Conservation (phyloP, 345 rosid species). For the Cardamine chenopodiifolia region DNA sequence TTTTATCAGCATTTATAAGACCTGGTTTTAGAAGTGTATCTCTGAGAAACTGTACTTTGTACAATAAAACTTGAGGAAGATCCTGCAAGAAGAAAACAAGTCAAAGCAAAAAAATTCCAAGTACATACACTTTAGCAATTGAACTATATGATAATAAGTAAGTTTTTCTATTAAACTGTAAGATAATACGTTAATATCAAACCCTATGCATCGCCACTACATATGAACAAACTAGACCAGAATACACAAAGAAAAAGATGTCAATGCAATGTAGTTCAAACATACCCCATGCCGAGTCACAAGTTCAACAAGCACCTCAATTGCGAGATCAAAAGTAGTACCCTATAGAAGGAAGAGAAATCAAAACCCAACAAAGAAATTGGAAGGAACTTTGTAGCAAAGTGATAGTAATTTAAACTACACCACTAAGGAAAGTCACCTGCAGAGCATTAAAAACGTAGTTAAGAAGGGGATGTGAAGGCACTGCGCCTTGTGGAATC, state of each 20-base stretch:
- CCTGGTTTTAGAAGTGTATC: slow-evolving; percentile 81
- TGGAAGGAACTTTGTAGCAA: background rate
- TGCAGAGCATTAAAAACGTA: slow-evolving; percentile 78
- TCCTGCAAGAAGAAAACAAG: slow-evolving; percentile 59
- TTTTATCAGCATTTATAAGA: slow-evolving; percentile 69
- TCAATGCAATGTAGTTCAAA: slow-evolving; percentile 3
- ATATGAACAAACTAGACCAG: background rate
- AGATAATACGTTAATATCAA: background rate
- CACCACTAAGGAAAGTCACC: slow-evolving; percentile 45
- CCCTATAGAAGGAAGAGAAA: slow-evolving; percentile 52
- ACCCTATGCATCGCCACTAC: background rate
- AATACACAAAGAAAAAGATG: slow-evolving; percentile 3
- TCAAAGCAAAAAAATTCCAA: background rate
- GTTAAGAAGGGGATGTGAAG: slow-evolving; percentile 84
- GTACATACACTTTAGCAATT: slow-evolving; percentile 4
- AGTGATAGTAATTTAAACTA: slow-evolving; percentile 13
- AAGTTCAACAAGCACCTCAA: slow-evolving; percentile 93
- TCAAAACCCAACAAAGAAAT: slow-evolving; percentile 16
- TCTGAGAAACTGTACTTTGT: slow-evolving; percentile 75
- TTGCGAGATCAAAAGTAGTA: slow-evolving; percentile 76
- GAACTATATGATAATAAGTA: background rate
- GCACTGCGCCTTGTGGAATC: slow-evolving; percentile 69
- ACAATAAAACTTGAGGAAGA: slow-evolving; percentile 79
- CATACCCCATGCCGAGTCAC: slow-evolving; percentile 84
- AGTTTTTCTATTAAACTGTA: background rate